These are phyloP conservation scores for Acorus gramineus DNA, from an alignment of 106 monocot species.

Conservation along the genomic window DNA sequence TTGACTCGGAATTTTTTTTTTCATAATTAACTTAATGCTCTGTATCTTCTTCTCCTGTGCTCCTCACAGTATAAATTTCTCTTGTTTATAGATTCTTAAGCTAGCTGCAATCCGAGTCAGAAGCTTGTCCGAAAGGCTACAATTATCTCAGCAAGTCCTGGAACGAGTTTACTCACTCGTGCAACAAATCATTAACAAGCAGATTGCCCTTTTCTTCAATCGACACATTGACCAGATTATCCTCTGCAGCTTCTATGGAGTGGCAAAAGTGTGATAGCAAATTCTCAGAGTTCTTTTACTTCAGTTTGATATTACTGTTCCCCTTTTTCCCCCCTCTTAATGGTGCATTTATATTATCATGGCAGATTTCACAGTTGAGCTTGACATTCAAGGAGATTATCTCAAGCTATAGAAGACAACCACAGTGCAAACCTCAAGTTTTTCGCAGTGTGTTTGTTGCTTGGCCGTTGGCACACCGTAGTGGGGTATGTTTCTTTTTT, in stretches of 20 bases:
- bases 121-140: constrained; percentile 84
- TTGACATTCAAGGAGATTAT: constrained; percentile 96
- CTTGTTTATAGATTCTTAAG: constrained; percentile 50
- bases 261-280: constrained; percentile 52
- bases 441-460: constrained; percentile 89
- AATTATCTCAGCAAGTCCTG: constrained; percentile 51
- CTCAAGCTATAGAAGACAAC: constrained; percentile 78
- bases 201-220: constrained; percentile 75
- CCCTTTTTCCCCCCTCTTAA: not conserved
- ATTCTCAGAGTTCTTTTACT: not conserved
- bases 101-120: constrained; percentile 79
- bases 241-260: constrained; percentile 86
- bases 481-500: constrained; percentile 50
- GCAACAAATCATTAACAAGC: constrained; percentile 76
- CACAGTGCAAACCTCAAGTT: constrained; percentile 90
- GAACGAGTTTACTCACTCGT: constrained; percentile 68
- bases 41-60: not conserved
- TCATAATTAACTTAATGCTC: too few species aligned
- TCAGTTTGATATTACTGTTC: not conserved
- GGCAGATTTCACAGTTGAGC: constrained; percentile 69
- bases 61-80: not conserved
- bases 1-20: too few species aligned
- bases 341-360: not conserved
- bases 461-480: constrained; percentile 48
- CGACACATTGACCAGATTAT: constrained; percentile 95